Conservation (phyloP, 768 basidiomycete species). For the Hericium coralloides region DNA sequence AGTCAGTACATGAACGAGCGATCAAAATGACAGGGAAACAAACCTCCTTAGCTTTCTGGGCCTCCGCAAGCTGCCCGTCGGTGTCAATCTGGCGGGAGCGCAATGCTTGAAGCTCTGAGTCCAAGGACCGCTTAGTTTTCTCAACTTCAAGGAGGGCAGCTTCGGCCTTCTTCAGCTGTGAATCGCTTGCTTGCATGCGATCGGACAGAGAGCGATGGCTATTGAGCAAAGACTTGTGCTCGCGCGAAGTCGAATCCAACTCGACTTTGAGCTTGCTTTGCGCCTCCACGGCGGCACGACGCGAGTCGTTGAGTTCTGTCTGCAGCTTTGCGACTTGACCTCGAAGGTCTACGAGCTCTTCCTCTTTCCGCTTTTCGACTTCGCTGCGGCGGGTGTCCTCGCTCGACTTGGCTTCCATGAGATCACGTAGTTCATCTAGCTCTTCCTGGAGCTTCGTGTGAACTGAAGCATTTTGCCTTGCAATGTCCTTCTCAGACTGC, state of each 20-base stretch:
- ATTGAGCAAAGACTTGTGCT: constrained; percentile 49
- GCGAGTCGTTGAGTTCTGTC: constrained; percentile 56
- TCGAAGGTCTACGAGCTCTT: constrained; percentile 70
- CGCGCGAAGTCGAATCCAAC: constrained; percentile 51
- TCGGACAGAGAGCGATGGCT: constrained; percentile 60
- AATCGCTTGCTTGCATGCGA: constrained; percentile 43
- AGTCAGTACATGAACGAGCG: constrained; percentile 1
- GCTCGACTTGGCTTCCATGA: constrained; percentile 76
- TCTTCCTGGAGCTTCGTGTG: constrained; percentile 68
- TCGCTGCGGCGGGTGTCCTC: constrained; percentile 81
- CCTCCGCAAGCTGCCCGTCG: constrained; percentile 55
- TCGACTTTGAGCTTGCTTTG: constrained; percentile 74
- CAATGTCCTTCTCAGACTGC: constrained; percentile 47
- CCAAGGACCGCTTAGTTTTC: constrained; percentile 55
- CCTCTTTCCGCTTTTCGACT: constrained; percentile 80
- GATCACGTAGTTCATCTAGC: constrained; percentile 76
- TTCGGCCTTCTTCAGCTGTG: constrained; percentile 41
- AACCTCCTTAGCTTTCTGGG: constrained; percentile 67
- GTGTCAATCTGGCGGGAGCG: constrained; percentile 59
- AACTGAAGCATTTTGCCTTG: constrained; percentile 33
- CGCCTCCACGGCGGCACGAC: constrained; percentile 48
- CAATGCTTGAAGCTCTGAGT: constrained; percentile 67
- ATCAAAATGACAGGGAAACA: constrained; percentile 10
- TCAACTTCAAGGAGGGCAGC: constrained; percentile 47
- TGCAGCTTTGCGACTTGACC: constrained; percentile 51